Evolutionary conservation across 2,329 filamentous ascomycete species (phyloP), one percentile per base, ranked within the genome.

Genomic region (Fusarium sp.): DNA sequence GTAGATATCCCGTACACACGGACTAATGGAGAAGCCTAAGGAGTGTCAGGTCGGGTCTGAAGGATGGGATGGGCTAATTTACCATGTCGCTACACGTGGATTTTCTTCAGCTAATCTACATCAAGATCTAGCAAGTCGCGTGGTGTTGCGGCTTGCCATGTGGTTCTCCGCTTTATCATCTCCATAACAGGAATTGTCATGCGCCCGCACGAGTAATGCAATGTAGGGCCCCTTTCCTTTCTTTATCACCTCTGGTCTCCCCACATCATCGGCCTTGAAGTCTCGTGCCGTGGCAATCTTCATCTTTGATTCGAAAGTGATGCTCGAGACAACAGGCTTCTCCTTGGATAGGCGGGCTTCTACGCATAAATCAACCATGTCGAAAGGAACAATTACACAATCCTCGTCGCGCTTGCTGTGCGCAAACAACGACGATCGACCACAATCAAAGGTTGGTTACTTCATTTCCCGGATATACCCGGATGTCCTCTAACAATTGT

Each of bases 381-480:
- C 60, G 9, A 70, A 71, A 24, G 65, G 60, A 41, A 73, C 54
- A 46, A 69, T 71, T 8, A 61, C 56, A 18, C 95, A 98, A 83
- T 98, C 96, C 63, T 98, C 94, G 25, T 98, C 94, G 75, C 90
- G 95, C 79, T 85, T 98, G 76, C 86, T 98, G 85, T 94, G 95
- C 81, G 98, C 98, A 94, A 98, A 95, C 80, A 93, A 95, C 77
- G 95, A 98, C 85, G 95, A 98, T 77, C 89, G 95, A 77, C 95
- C 95, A 38, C 98, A 94, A 78, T 97, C 94, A 59, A 93, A 92
- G 84, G 94, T 97, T 87, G 81, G 91, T 87, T 38, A 11, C 6
- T 38, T 67, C 12, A 47, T 15, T 16, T 24, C 24, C 43, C 45
- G 58, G 45, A 38, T 30, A 65, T 52, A 65, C 18, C 60, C 52